Evolutionary conservation across 768 basidiomycete species (phyloP), one percentile per base, ranked within the genome.

Genomic region (Hortiboletus flavorubellus): DNA sequence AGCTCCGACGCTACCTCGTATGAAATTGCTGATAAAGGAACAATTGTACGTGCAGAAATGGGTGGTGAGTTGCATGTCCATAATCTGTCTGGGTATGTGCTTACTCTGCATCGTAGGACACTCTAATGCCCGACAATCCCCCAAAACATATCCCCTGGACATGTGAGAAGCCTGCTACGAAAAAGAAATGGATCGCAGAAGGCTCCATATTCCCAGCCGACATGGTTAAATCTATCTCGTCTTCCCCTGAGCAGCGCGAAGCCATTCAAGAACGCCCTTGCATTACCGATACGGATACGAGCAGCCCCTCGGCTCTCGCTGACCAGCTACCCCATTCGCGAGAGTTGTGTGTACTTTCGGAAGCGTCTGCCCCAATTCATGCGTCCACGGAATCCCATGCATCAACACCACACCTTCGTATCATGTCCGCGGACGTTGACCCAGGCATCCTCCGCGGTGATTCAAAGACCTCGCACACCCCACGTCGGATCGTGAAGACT

Each of bases 1-100:
- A 11, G 59, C 63, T 21, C 74, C 73, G 15, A 76, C 73, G 4
- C 43, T 56, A n/a, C 72, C 74, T 21, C 73, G 75, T 40, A 64
- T 75, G 64, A 69, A 65, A 31, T 26, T 67, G 58, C 63, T 74
- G 65, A 59, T 76, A 33, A 65, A 59, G 58, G 74, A 75, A 54
- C 65, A 57, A 6, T 50, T 75, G 23, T 73, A 68, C 41, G 64
- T 75, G 26, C 61, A 63, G 41, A 63, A 58, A 35, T 75, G 74
- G 74, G 53, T 63, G 47, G 74, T 75, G 55, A 61, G 75, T 63
- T 16, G 3, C 40, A 42, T 37, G 42, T 37, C 49, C 31, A 2
- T 51, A 10, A 46, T 41, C 16, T 46, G 3, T 37, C 23, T 50
- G 35, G 23, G 8, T 21, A 21, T 39, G 29, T 14, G 18, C 51